phyloP scores from a whole-genome alignment of 1,284 basidiomycete genomes.

The Cutaneotrichosporon cavernicola region DNA sequence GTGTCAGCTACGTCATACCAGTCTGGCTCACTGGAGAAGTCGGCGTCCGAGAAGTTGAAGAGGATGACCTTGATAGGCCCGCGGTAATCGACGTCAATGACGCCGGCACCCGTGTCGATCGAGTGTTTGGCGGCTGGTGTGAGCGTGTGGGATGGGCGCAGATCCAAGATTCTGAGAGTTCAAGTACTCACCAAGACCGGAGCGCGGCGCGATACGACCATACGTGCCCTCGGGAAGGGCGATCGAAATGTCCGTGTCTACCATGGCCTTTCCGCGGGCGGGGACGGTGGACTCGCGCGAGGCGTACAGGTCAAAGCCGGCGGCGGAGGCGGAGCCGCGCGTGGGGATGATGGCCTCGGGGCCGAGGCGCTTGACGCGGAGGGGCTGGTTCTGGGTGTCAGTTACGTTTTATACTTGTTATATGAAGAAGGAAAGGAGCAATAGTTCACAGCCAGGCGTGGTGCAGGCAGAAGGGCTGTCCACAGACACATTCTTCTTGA shows the following conservation, averaged over 20 bases:
- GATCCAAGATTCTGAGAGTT: neutral
- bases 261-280: conserved; percentile 80
- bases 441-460: neutral
- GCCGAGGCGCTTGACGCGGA: conserved; percentile 83
- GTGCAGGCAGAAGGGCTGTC: neutral
- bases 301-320: conserved; percentile 92
- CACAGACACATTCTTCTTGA: too few species aligned
- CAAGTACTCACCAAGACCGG: conserved; percentile 73
- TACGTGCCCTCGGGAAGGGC: conserved; percentile 95
- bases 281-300: conserved; percentile 77
- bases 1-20: conserved; percentile 10
- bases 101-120: conserved; percentile 96
- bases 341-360: conserved; percentile 82
- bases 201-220: conserved; percentile 94
- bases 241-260: conserved; percentile 91
- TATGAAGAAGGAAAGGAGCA: too few species aligned
- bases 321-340: conserved; percentile 79
- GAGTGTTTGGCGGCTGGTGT: conserved; percentile 86
- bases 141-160: neutral
- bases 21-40: conserved; percentile 70
- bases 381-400: conserved; percentile 38
- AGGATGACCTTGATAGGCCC: conserved; percentile 88
- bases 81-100: conserved; percentile 95
- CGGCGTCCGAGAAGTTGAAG: conserved; percentile 86
- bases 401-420: neutral